Percentiles rank a stretch among this genome's conserved stretches.
Evolutionary conservation across 495 filamentous ascomycete species (phyloP).

Genomic region (Apiosordaria backusii): DNA sequence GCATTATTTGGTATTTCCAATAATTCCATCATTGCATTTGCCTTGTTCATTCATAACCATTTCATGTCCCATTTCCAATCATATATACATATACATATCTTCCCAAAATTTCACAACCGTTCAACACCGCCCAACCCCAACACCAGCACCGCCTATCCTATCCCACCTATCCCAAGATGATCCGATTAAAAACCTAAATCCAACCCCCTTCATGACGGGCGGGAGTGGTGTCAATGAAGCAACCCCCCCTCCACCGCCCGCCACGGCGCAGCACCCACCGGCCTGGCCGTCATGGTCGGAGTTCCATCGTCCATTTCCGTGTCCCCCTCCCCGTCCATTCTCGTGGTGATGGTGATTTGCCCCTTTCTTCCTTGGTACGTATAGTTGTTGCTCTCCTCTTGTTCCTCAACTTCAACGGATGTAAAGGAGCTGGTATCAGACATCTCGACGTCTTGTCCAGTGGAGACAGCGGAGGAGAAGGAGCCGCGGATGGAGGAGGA

Average conservation of each 20-base stretch:
- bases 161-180: no score
- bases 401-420: slow-evolving; percentile 30
- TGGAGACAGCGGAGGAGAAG: neutral
- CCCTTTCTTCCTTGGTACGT: neutral
- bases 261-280: slow-evolving; percentile 13
- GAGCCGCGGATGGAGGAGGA: neutral
- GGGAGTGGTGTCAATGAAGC: slow-evolving; percentile 7
- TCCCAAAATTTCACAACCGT: neutral
- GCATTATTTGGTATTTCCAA: neutral
- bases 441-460: slow-evolving; percentile 41
- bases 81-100: slow-evolving; percentile 2
- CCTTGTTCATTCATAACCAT: no score
- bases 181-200: no score
- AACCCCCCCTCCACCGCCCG: slow-evolving; percentile 1
- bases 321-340: slow-evolving; percentile 27
- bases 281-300: slow-evolving; percentile 27
- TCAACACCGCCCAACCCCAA: neutral
- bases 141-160: no score
- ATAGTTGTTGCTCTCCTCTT: neutral
- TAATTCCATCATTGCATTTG: neutral
- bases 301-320: slow-evolving; percentile 30
- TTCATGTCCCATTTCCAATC: neutral
- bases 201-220: no score
- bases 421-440: slow-evolving; percentile 37
- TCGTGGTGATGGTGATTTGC: neutral